Conservation (phyloP, 1,284 basidiomycete species). For the Apiotrichum gamsii region DNA sequence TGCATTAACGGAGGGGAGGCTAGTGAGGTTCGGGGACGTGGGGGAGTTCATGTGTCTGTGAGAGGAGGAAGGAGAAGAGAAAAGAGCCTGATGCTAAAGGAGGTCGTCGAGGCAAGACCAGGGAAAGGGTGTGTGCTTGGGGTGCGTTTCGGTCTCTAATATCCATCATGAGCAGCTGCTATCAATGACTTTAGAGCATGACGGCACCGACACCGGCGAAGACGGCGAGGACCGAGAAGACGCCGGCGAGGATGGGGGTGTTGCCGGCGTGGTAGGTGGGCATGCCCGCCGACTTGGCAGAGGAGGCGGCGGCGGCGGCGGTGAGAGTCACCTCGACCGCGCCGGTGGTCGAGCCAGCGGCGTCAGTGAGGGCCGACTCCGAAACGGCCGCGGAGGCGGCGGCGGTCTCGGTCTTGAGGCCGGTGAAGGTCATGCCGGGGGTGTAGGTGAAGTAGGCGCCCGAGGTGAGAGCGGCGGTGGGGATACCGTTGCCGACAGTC, state of each 20-base stretch:
- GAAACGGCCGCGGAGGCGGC: slow-evolving; percentile 3
- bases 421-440: slow-evolving; percentile 5
- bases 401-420: background rate
- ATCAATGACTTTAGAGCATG: slow-evolving; percentile 39
- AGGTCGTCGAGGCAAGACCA: too few relatives aligned
- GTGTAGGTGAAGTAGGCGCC: slow-evolving; percentile 14
- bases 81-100: too few relatives aligned
- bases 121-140: too few relatives aligned
- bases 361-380: background rate
- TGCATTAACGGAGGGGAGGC: too few relatives aligned
- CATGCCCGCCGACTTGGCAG: slow-evolving; percentile 5
- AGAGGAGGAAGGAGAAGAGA: too few relatives aligned
- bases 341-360: background rate
- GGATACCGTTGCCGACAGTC: slow-evolving; percentile 37
- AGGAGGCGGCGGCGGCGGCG: slow-evolving; percentile 8
- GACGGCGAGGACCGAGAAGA: slow-evolving; percentile 26
- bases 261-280: slow-evolving; percentile 12
- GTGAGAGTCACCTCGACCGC: slow-evolving; percentile 7
- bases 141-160: background rate
- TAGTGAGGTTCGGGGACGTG: too few relatives aligned
- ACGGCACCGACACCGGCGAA: slow-evolving; percentile 36
- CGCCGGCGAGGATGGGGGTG: slow-evolving; percentile 19
- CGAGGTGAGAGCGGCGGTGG: slow-evolving; percentile 19
- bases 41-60: too few relatives aligned
- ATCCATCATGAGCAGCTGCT: too few relatives aligned